These are phyloP conservation scores for Coniferiporia weirii DNA, from an alignment of 1,284 basidiomycete genomes.

Conservation along the genomic window DNA sequence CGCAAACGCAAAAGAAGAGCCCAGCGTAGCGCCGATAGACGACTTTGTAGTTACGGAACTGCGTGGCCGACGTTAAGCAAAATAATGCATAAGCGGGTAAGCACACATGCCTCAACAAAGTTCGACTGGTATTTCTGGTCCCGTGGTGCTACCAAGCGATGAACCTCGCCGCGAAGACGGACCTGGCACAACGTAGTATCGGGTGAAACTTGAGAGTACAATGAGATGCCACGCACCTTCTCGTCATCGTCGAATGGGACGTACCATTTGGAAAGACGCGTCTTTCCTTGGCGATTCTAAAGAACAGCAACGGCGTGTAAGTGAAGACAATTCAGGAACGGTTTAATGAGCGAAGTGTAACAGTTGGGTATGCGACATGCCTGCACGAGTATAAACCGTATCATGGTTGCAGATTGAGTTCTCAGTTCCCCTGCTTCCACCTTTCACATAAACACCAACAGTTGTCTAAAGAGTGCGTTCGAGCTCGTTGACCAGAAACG, in stretches of 20 bases:
- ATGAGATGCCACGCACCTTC: slow-evolving; percentile 48
- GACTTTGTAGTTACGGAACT: slow-evolving; percentile 96
- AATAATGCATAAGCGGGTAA: neutral
- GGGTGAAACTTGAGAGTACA: slow-evolving; percentile 4
- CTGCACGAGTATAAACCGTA: slow-evolving; percentile 91
- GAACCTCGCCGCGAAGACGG: slow-evolving; percentile 90
- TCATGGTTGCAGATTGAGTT: slow-evolving; percentile 46
- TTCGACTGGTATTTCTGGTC: slow-evolving; percentile 99
- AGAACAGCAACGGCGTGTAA: neutral
- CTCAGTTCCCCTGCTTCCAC: neutral
- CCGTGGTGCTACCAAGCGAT: slow-evolving; percentile 90
- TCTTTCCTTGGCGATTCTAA: slow-evolving; percentile 97
- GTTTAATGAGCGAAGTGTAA: neutral
- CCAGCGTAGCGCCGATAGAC: slow-evolving; percentile 95
- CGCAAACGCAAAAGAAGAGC: slow-evolving; percentile 96
- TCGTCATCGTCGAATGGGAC: slow-evolving; percentile 94
- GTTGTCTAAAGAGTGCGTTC: neutral
- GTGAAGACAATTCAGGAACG: neutral
- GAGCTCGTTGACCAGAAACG: neutral
- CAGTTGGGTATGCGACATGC: slow-evolving; percentile 33
- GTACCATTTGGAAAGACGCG: slow-evolving; percentile 95
- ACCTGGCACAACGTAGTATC: slow-evolving; percentile 46
- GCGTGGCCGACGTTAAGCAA: slow-evolving; percentile 1
- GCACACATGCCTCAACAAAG: slow-evolving; percentile 86
- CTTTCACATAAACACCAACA: neutral